Evolutionary conservation across 2,329 filamentous ascomycete species (phyloP), one percentile per base, ranked within the genome.

Genomic region (Ceratocystis eucalypticola): DNA sequence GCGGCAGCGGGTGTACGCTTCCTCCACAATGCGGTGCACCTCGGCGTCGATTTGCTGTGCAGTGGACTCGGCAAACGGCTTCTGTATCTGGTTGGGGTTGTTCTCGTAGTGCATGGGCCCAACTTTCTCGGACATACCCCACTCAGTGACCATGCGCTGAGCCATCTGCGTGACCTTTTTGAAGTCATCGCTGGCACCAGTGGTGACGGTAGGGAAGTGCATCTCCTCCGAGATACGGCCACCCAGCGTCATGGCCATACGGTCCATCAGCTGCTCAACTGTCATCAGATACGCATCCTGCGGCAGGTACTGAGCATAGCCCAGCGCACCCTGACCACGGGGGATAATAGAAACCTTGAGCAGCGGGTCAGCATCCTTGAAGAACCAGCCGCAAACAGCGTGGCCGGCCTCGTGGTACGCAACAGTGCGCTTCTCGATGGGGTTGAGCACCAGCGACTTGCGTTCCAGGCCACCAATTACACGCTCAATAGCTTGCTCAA

Each of bases 271-370:
- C 77, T 99, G 94, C 74, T 92, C 87, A 70, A 90, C 87, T 73
- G 88, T 96, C 92, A 99, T 94, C 70, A 99, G 83, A 75, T 97
- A 97, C 7, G 90, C 91, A 74, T 99, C 94, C 25, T 87, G 82
- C 0, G 94, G 94, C n/a, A 99, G 83, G 75, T 97, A 97, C 76
- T 99, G 94, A 1, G 94, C 94, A 74, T 99, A 99, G 7, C 94
- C 94, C 17, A 99, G 81, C 30, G 92, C 91, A 45, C 91, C 94
- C 75, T 94, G 89, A 66, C 93, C 94, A 73, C 94, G 91, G 20
- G 94, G 94, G 72, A 99, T 97, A 76, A 99, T 99, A 67, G 92
- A 96, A 57, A 99, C 94, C 79, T 99, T 99, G 68, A 99, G 87
- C 3, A 99, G 84, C 20, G 94, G 94, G 73, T 99, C 94, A n/a